Evolutionary conservation across 352 stramenopile species (phyloP).

Genomic region (Phytophthora megakarya): DNA sequence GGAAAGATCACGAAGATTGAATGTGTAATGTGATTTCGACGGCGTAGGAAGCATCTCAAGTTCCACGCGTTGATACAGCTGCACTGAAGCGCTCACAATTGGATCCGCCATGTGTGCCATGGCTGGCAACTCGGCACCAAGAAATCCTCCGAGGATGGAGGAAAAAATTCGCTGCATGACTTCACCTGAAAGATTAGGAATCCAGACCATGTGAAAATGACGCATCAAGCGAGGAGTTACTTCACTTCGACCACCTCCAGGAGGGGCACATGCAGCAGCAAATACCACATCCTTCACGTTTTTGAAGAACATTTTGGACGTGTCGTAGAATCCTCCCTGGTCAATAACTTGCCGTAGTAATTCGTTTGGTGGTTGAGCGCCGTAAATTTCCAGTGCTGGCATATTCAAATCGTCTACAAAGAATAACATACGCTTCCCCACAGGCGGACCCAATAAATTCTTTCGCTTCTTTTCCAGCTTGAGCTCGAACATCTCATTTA

Average conservation of each 20-base stretch:
- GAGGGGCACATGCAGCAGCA: constrained; percentile 83
- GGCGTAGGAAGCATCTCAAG: constrained; percentile 91
- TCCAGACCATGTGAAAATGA: constrained; percentile 93
- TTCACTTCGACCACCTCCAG: constrained; percentile 86
- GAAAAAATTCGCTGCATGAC: constrained; percentile 92
- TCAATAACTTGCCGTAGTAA: constrained; percentile 92
- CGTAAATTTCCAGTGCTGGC: constrained; percentile 92
- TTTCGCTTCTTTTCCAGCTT: constrained; percentile 88
- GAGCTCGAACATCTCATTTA: constrained; percentile 85
- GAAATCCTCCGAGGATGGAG: constrained; percentile 90
- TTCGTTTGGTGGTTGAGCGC: constrained; percentile 92
- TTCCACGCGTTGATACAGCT: constrained; percentile 89
- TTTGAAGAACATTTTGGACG: constrained; percentile 94
- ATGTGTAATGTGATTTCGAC: constrained; percentile 94
- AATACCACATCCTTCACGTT: constrained; percentile 88
- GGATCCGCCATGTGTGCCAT: constrained; percentile 73
- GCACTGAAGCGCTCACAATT: constrained; percentile 89
- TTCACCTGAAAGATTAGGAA: constrained; percentile 81
- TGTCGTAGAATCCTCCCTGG: constrained; percentile 91
- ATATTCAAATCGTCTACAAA: constrained; percentile 95
- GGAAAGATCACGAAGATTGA: constrained; percentile 93
- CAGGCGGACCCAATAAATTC: constrained; percentile 73
- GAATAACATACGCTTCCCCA: constrained; percentile 85
- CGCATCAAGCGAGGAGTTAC: constrained; percentile 85
- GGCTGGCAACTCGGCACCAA: constrained; percentile 66